Percentiles rank a stretch among this genome's conserved stretches.
Conservation (phyloP, 2,329 filamentous ascomycete genomes). For the Arthrobotrys megalospora region DNA sequence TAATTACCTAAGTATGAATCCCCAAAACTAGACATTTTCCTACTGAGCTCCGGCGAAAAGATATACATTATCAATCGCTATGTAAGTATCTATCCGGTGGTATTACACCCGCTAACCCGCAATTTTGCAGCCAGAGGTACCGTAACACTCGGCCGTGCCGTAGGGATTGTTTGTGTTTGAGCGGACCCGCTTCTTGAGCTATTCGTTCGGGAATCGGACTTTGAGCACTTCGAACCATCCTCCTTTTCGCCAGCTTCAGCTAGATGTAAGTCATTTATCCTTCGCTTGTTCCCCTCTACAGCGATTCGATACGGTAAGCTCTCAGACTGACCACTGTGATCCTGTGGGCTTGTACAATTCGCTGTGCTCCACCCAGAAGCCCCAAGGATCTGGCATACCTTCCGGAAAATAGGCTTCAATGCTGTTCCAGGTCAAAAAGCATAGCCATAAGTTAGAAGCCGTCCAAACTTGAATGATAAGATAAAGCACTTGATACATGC, state of each 20-base stretch:
- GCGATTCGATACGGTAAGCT: slow-evolving; percentile 24
- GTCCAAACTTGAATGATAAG: too few relatives aligned
- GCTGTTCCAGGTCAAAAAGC: slow-evolving; percentile 16
- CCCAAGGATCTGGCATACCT: slow-evolving; percentile 7
- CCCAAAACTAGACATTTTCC: not conserved
- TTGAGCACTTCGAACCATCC: slow-evolving; percentile 14
- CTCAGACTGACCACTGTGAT: slow-evolving; percentile 8
- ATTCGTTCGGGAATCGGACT: slow-evolving; percentile 15
- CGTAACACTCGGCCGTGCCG: not conserved
- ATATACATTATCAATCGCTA: slow-evolving; percentile 10
- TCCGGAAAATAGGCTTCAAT: slow-evolving; percentile 44
- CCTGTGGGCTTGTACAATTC: slow-evolving; percentile 20
- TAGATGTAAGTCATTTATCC: slow-evolving; percentile 16
- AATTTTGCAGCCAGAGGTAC: slow-evolving; percentile 4
- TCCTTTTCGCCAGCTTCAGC: not conserved
- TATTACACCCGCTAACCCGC: slow-evolving; percentile 5
- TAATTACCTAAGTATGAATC: not conserved
- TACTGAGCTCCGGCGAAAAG: not conserved
- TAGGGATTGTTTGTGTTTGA: not conserved
- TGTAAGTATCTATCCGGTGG: not conserved
- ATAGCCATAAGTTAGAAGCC: too few relatives aligned
- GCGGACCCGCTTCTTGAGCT: slow-evolving; percentile 26
- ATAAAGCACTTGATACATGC: too few relatives aligned
- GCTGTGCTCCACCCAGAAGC: slow-evolving; percentile 6
- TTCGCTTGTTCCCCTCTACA: slow-evolving; percentile 18